phyloP scores from a whole-genome alignment of 2,329 filamentous ascomycete species.

The Cercospora canescens region DNA sequence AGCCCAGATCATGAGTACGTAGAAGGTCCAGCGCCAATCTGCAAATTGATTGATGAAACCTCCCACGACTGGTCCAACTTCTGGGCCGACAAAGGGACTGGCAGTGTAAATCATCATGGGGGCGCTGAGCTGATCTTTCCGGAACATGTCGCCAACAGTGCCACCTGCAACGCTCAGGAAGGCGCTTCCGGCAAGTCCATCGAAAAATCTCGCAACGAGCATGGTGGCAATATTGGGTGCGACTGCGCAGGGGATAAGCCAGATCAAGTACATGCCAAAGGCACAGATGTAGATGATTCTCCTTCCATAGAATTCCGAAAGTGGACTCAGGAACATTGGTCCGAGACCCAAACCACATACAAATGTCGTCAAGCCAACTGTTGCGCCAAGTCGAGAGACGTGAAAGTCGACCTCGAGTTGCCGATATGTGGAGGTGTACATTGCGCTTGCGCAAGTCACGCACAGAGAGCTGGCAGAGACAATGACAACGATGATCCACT shows the following conservation, averaged over 20 bases:
- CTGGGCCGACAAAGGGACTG: constrained; percentile 59
- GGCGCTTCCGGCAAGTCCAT: constrained; percentile 54
- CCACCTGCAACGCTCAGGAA: constrained; percentile 68
- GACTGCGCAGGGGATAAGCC: constrained; percentile 54
- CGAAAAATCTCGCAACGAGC: constrained; percentile 57
- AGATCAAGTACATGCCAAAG: constrained; percentile 63
- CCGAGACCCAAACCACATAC: constrained; percentile 55
- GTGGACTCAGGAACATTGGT: constrained; percentile 58
- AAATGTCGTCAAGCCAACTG: constrained; percentile 78
- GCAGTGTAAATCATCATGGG: constrained; percentile 79
- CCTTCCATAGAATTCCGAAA: constrained; percentile 69
- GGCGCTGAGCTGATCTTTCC: constrained; percentile 65
- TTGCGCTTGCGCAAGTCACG: constrained; percentile 48
- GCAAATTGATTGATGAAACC: constrained; percentile 80
- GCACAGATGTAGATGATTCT: constrained; percentile 67
- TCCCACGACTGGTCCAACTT: constrained; percentile 62
- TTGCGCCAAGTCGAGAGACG: constrained; percentile 69
- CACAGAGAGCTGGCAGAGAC: constrained; percentile 74
- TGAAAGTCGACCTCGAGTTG: constrained; percentile 76
- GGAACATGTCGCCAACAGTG: constrained; percentile 68
- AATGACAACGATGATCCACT: constrained; percentile 78
- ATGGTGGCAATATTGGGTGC: constrained; percentile 57
- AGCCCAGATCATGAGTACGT: constrained; percentile 80
- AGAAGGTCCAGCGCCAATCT: constrained; percentile 78
- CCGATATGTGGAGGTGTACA: constrained; percentile 76